phyloP scores from a whole-genome alignment of 1,284 basidiomycete genomes.

The Rugosomyces carneus region DNA sequence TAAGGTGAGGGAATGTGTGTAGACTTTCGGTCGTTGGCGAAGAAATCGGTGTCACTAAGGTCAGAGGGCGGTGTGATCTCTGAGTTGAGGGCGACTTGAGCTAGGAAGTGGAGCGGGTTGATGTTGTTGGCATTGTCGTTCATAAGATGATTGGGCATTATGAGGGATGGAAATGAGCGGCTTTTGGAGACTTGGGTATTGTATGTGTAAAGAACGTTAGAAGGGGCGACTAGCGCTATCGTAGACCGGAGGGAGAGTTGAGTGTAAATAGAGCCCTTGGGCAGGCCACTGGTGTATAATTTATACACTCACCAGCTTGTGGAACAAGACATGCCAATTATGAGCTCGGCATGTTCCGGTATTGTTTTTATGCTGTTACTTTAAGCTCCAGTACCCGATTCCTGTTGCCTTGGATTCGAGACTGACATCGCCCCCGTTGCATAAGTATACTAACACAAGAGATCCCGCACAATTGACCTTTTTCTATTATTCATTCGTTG shows the following conservation, averaged over 20 bases:
- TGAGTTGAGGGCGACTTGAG: conserved; percentile 30
- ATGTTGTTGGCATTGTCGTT: conserved; percentile 19
- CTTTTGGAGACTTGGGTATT: conserved; percentile 17
- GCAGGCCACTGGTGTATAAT: conserved; percentile 3
- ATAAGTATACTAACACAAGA: background rate
- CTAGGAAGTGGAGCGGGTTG: conserved; percentile 35
- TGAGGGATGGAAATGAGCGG: conserved; percentile 21
- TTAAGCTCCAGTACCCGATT: too few relatives aligned
- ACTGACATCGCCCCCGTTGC: background rate
- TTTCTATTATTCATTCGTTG: background rate
- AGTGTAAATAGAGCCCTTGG: conserved; percentile 1
- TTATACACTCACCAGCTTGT: conserved; percentile 2
- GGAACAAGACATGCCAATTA: conserved; percentile 18
- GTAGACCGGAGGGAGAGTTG: conserved; percentile 4
- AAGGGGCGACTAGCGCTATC: conserved; percentile 28
- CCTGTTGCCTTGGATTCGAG: background rate
- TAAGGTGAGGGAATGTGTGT: background rate
- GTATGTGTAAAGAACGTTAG: conserved; percentile 16
- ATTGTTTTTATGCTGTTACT: conserved; percentile 26
- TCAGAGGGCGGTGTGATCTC: conserved; percentile 16
- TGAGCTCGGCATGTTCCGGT: conserved; percentile 26
- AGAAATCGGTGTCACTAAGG: background rate
- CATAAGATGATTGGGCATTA: conserved; percentile 8
- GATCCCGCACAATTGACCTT: background rate
- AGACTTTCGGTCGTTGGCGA: background rate